Percentiles rank a stretch among this genome's conserved stretches.
phyloP scores from a whole-genome alignment of 768 basidiomycete species.

The Amanita pseudoporphyria region DNA sequence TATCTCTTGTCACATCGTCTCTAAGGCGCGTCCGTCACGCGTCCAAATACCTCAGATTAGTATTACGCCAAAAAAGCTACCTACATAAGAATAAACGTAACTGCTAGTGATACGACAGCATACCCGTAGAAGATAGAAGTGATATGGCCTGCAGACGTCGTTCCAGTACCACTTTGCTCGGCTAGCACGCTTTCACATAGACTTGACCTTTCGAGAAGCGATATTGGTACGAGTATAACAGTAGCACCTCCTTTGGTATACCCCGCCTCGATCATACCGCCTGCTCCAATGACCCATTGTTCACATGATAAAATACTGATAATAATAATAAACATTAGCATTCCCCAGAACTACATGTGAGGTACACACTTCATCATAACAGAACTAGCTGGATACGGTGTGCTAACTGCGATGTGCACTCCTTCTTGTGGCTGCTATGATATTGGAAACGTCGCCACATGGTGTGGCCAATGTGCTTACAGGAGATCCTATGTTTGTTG shows the following conservation, averaged over 20 bases:
- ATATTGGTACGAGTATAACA: constrained; percentile 40
- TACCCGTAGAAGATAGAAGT: not conserved
- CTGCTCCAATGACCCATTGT: constrained; percentile 61
- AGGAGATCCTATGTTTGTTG: constrained; percentile 70
- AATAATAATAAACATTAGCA: not conserved
- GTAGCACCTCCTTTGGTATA: constrained; percentile 59
- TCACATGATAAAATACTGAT: constrained; percentile 54
- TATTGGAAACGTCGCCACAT: not conserved
- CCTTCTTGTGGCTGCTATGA: constrained; percentile 41
- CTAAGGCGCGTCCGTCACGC: not conserved
- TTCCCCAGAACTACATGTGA: not conserved
- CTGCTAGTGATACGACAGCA: not conserved
- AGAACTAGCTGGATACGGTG: constrained; percentile 38
- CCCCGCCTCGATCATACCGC: constrained; percentile 48
- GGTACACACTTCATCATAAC: constrained; percentile 48
- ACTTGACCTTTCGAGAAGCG: constrained; percentile 25
- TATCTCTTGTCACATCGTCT: not conserved
- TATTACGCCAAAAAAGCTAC: not conserved
- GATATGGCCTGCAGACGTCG: not conserved
- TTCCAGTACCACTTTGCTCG: not conserved
- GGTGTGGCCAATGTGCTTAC: constrained; percentile 25
- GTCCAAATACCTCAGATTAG: no score
- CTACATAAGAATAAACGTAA: not conserved
- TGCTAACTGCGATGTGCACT: constrained; percentile 45
- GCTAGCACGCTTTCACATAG: constrained; percentile 21